Base-by-base conservation (phyloP, 192 early-diverging fungal species). In the Coemansia sp. region DNA sequence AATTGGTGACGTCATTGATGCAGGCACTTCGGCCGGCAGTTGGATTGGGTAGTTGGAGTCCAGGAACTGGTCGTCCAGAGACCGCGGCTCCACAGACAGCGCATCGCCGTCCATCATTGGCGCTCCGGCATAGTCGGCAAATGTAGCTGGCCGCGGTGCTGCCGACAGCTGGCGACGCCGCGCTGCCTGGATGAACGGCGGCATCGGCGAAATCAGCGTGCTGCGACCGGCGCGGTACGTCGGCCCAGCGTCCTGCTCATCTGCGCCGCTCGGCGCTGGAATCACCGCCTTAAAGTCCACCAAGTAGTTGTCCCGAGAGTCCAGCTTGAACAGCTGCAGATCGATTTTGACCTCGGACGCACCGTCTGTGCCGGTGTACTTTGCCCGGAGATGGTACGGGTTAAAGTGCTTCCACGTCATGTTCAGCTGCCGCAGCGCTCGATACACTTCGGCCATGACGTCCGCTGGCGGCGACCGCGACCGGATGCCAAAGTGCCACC, bases 401-500 rank as follows among this genome's bases (percentile, higher is more conserved):
- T 93, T 92, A 48, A 99, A 84, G 37, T 88, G 85, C 78, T 92
- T 94, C 97, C 97, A 99, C 68, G 87, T 86, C 89, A 99, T 96
- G 15, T 87, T 85, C 41, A 94, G 82, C 75, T 92, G 95, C 59
- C 89, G 87, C 57, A 99, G 78, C 0, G 96, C 93, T 12, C 90
- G 86, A 79, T 94, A 99, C 9, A 99, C 94, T 70, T 99, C 97
- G 6, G 92, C 83, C 97, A 99, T 98, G 15, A 99, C 94, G 70
- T 98, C 96, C 38, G 85, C 84, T 0, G 97, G 95, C 23, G 92
- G 90, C 64, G 89, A 91, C 59, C 91, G 85, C 21, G 91, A 93
- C 54, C 97, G 87, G 64, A 99, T 98, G 19, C 97, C 97, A 85
- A 97, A 97, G 79, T 99, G 96, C 97, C 97, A 99, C 73, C 91